Conservation (phyloP, 805 yeast genomes). For the Ogataea pilisensis region DNA sequence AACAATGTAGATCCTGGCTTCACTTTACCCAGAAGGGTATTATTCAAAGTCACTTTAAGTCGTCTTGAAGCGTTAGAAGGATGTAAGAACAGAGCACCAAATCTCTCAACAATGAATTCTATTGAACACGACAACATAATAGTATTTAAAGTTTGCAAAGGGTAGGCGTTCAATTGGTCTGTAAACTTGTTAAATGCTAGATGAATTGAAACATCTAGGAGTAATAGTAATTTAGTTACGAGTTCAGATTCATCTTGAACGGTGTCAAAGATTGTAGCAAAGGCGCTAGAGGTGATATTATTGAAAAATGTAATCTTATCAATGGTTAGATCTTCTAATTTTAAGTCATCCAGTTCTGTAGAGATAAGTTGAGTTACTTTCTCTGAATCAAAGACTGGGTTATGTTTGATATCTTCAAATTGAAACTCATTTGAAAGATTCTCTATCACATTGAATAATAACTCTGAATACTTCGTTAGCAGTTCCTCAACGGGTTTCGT, state of each 20-base stretch:
- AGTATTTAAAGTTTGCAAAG: constrained; percentile 26
- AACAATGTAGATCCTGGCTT: constrained; percentile 32
- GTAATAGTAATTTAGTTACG: constrained; percentile 8
- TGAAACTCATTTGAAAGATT: not conserved
- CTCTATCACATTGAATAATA: constrained; percentile 3
- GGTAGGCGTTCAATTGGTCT: constrained; percentile 11
- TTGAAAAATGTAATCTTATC: constrained; percentile 13
- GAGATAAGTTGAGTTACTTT: not conserved
- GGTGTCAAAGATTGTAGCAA: not conserved
- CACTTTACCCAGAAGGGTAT: constrained; percentile 26
- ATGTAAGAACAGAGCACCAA: constrained; percentile 20
- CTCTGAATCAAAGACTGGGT: constrained; percentile 2
- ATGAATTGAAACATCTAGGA: constrained; percentile 23
- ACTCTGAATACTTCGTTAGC: constrained; percentile 5
- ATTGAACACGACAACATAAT: constrained; percentile 19
- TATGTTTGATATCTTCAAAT: constrained; percentile 1
- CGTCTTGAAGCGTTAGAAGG: constrained; percentile 11
- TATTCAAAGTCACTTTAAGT: constrained; percentile 20
- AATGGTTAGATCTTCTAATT: constrained; percentile 9
- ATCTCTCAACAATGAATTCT: constrained; percentile 18
- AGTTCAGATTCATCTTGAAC: constrained; percentile 2
- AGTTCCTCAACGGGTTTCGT: constrained; percentile 1
- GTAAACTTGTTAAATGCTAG: constrained; percentile 10
- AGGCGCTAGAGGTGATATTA: constrained; percentile 8
- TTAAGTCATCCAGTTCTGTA: constrained; percentile 3